Percentiles rank a stretch among this genome's conserved stretches.
Evolutionary conservation across 2,329 filamentous ascomycete genomes (phyloP).

Genomic region (Lomentospora prolificans): DNA sequence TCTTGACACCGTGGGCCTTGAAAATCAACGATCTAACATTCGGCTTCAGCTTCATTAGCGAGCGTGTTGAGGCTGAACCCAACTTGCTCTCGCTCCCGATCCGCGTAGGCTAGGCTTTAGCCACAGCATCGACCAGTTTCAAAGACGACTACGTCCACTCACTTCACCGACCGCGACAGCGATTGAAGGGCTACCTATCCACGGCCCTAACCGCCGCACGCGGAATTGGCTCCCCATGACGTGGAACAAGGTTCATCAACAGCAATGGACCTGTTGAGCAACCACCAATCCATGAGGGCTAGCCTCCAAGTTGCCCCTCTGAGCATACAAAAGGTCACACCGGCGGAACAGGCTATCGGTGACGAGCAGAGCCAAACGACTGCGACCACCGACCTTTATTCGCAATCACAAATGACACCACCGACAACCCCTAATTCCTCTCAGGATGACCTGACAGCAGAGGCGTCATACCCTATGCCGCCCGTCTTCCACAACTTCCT

Average conservation of each 20-base stretch:
- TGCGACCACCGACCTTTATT: slow-evolving; percentile 30
- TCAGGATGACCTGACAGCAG: slow-evolving; percentile 43
- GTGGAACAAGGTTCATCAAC: not conserved
- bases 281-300: slow-evolving; percentile 37
- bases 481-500: slow-evolving; percentile 88
- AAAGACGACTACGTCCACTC: not conserved
- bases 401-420: slow-evolving; percentile 60
- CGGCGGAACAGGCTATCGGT: slow-evolving; percentile 11
- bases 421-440: slow-evolving; percentile 64
- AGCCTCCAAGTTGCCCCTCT: slow-evolving; percentile 54
- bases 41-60: no score
- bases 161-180: not conserved
- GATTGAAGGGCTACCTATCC: not conserved
- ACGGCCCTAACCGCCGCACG: not conserved
- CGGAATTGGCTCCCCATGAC: slow-evolving; percentile 6
- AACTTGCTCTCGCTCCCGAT: no score
- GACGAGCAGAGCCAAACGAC: slow-evolving; percentile 21
- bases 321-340: slow-evolving; percentile 35
- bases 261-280: slow-evolving; percentile 7
- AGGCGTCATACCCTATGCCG: slow-evolving; percentile 30
- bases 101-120: not conserved
- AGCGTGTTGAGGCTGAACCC: no score
- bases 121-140: no score
- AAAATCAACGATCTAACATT: not conserved
- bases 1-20: not conserved